These are phyloP conservation scores for Fraxinus angustifolia DNA, from an alignment of 305 asterid species.

Conservation along the genomic window DNA sequence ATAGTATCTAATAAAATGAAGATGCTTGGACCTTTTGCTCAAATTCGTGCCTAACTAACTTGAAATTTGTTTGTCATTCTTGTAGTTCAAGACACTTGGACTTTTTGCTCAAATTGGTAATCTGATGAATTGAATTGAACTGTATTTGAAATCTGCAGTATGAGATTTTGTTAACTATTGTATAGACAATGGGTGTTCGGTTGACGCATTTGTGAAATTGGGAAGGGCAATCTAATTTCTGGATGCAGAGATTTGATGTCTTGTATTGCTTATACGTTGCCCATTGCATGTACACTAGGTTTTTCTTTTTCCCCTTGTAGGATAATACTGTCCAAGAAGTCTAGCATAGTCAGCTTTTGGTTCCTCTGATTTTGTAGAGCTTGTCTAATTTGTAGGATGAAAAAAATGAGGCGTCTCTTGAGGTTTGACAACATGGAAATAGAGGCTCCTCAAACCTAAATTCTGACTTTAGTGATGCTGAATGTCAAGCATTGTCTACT, in stretches of 20 bases:
- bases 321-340: slow-evolving; percentile 7
- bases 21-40: background rate
- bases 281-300: background rate
- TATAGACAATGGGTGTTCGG: background rate
- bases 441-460: slow-evolving; percentile 1
- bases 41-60: background rate
- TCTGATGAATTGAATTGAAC: background rate
- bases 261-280: background rate
- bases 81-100: background rate
- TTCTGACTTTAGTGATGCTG: background rate
- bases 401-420: background rate
- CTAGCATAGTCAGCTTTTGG: background rate
- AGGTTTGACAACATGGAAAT: slow-evolving; percentile 6
- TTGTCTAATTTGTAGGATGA: background rate
- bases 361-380: slow-evolving; percentile 5
- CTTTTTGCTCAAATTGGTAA: background rate
- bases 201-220: slow-evolving; percentile 1
- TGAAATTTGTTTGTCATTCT: background rate
- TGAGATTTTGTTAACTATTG: background rate
- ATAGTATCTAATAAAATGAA: background rate
- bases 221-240: background rate
- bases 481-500: background rate
- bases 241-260: background rate
- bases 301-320: background rate
- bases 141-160: background rate